Percentiles rank a stretch among this genome's conserved stretches.
These are phyloP conservation scores for Malus hybrid DNA, from an alignment of 331 rosid genomes.

Conservation along the genomic window DNA sequence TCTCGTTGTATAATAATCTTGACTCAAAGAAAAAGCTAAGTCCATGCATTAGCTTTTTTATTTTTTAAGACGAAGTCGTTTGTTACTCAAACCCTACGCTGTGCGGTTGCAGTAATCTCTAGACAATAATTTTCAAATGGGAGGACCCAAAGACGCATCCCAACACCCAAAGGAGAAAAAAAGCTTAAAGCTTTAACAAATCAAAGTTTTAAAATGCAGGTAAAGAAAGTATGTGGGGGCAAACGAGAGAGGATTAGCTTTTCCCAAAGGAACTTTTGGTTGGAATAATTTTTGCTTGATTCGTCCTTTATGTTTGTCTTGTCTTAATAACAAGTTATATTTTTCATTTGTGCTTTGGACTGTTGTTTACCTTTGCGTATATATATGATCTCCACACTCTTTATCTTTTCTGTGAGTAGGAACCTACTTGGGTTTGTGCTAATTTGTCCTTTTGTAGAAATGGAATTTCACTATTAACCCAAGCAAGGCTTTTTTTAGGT, in stretches of 20 bases:
- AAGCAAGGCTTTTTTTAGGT: not conserved
- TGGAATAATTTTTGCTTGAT: conserved; percentile 48
- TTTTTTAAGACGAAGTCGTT: not conserved
- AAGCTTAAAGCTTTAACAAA: not conserved
- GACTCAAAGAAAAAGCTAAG: conserved; percentile 3
- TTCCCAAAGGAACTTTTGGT: conserved; percentile 41
- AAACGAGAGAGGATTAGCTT: conserved; percentile 8
- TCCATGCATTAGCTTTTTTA: not conserved
- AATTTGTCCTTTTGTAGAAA: conserved; percentile 21
- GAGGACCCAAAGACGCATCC: not conserved
- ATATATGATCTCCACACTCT: not conserved
- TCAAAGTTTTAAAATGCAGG: not conserved
- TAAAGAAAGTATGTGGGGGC: conserved; percentile 5
- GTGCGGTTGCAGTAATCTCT: not conserved
- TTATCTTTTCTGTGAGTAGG: conserved; percentile 8
- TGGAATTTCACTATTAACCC: not conserved
- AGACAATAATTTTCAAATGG: not conserved
- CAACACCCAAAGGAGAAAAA: not conserved
- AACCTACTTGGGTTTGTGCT: conserved; percentile 21
- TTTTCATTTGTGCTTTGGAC: not conserved
- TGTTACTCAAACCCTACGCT: not conserved
- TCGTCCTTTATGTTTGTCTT: conserved; percentile 53
- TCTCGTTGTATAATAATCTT: conserved; percentile 13
- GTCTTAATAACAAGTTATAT: not conserved
- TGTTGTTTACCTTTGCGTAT: not conserved